These are phyloP conservation scores for Fraxinus excelsior DNA, from an alignment of 257 asterid species.

Conservation along the genomic window DNA sequence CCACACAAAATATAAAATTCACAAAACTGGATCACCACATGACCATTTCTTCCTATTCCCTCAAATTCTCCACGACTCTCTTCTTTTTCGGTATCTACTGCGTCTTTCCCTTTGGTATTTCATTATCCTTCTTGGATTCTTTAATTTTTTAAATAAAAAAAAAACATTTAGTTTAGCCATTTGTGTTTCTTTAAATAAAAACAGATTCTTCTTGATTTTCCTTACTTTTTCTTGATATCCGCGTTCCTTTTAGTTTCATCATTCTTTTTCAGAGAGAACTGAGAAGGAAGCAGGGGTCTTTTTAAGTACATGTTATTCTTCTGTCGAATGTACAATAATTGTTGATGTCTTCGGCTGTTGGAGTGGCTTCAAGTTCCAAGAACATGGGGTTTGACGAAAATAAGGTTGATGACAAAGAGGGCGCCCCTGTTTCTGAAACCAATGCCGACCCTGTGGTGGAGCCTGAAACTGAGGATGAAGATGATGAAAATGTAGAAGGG, in stretches of 20 bases:
- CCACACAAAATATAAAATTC: constrained; percentile 7
- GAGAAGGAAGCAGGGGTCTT: neutral
- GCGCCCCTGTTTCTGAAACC: constrained; percentile 14
- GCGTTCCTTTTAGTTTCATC: neutral
- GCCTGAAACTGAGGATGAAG: constrained; percentile 51
- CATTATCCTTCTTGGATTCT: neutral
- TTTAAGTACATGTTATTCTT: neutral
- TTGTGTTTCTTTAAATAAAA: constrained; percentile 8
- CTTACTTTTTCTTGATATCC: constrained; percentile 6
- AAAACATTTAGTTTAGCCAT: neutral
- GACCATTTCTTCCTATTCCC: constrained; percentile 26
- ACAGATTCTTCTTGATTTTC: constrained; percentile 19
- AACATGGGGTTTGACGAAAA: constrained; percentile 43
- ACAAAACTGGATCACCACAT: constrained; percentile 47
- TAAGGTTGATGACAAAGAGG: constrained; percentile 16
- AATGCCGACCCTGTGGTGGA: constrained; percentile 20
- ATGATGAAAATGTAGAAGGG: constrained; percentile 46
- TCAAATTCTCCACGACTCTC: neutral
- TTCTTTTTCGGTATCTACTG: constrained; percentile 1
- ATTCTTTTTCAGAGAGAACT: neutral
- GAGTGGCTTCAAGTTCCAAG: constrained; percentile 50
- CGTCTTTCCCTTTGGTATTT: neutral
- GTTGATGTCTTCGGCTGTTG: constrained; percentile 59
- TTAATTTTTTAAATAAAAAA: neutral
- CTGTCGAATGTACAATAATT: neutral